phyloP scores from a whole-genome alignment of 441 rosid species.

The Codiaeum variegatum region DNA sequence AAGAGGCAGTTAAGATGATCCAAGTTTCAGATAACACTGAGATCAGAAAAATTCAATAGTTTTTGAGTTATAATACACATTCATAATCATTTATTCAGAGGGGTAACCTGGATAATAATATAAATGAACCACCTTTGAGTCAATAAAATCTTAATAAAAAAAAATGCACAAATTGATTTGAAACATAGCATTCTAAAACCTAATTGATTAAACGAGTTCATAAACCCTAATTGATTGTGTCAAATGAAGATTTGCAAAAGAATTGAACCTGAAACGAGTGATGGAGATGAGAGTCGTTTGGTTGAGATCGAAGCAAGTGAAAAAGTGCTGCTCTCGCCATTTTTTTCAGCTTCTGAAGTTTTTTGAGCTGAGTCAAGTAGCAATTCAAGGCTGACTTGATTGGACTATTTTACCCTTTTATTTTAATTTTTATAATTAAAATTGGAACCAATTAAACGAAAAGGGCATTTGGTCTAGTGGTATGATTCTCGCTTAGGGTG shows the following conservation, averaged over 20 bases:
- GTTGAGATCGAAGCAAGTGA: slow-evolving; percentile 64
- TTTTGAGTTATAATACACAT: neutral
- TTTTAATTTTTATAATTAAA: too few relatives aligned
- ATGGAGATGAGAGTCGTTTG: slow-evolving; percentile 39
- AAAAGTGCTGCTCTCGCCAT: slow-evolving; percentile 62
- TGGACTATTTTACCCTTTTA: too few relatives aligned
- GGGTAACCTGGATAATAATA: neutral
- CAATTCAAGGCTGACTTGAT: neutral
- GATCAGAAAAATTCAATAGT: neutral
- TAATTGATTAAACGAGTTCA: neutral
- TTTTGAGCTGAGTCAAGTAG: neutral
- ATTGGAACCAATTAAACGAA: too few relatives aligned
- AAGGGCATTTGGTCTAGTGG: slow-evolving; percentile 49
- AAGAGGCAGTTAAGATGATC: neutral
- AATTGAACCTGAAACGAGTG: slow-evolving; percentile 43
- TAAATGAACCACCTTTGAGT: neutral
- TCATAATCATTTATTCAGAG: neutral
- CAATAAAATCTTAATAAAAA: neutral
- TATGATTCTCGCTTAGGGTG: slow-evolving; percentile 67
- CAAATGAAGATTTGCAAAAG: neutral
- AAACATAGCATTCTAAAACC: neutral
- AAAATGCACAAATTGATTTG: neutral
- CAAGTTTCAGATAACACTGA: neutral
- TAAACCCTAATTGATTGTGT: neutral
- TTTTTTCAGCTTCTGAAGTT: neutral